Conservation (phyloP, 2,329 filamentous ascomycete genomes). For the Neodidymelliopsis sp. region DNA sequence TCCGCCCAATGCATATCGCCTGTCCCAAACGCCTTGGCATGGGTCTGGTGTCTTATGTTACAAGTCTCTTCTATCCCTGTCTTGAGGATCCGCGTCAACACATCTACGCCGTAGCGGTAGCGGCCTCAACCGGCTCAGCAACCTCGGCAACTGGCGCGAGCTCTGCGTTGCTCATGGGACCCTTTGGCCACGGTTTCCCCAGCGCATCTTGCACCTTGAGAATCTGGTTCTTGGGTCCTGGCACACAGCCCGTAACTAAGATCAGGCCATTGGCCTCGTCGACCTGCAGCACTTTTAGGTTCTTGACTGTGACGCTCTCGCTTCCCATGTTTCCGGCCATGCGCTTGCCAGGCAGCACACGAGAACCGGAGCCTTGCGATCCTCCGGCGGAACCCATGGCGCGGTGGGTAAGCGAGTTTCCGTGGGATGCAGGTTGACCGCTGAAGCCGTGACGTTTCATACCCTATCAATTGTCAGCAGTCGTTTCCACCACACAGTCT, state of each 20-base stretch:
- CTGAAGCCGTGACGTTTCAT: slow-evolving; percentile 96
- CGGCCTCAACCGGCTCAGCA: slow-evolving; percentile 18
- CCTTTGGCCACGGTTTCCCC: slow-evolving; percentile 78
- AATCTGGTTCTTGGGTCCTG: slow-evolving; percentile 84
- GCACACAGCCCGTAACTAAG: slow-evolving; percentile 82
- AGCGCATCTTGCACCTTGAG: slow-evolving; percentile 89
- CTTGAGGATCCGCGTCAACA: too few relatives aligned
- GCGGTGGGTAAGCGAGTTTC: slow-evolving; percentile 93
- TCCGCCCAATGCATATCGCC: slow-evolving; percentile 1
- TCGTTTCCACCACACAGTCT: not conserved
- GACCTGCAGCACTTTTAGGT: slow-evolving; percentile 86
- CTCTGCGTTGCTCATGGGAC: slow-evolving; percentile 47
- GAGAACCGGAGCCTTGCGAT: slow-evolving; percentile 88
- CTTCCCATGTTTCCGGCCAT: slow-evolving; percentile 98
- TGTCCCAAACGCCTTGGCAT: not conserved
- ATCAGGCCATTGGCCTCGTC: slow-evolving; percentile 88
- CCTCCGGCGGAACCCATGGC: slow-evolving; percentile 90
- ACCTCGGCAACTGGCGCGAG: slow-evolving; percentile 21
- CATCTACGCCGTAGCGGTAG: slow-evolving; percentile 16
- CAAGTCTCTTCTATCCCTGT: not conserved
- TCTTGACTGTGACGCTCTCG: slow-evolving; percentile 87
- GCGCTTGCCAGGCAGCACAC: slow-evolving; percentile 94
- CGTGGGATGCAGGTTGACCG: slow-evolving; percentile 91
- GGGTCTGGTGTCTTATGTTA: slow-evolving; percentile 3
- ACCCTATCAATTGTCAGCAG: slow-evolving; percentile 55